Conservation (phyloP, 345 rosid species). For the Citrus reticulata region DNA sequence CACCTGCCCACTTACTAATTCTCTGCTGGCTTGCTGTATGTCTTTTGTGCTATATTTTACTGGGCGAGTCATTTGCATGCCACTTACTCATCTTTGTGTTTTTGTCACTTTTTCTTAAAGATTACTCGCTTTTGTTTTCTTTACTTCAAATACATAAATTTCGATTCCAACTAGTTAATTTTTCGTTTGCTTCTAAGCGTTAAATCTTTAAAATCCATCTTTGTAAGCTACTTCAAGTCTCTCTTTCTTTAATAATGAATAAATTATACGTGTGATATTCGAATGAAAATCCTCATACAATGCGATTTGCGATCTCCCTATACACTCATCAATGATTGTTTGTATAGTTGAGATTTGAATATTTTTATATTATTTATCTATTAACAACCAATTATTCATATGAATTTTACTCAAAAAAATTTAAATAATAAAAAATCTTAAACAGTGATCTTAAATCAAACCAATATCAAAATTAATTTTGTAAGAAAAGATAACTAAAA, state of each 20-base stretch:
- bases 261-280: neutral
- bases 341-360: no score
- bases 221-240: neutral
- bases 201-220: neutral
- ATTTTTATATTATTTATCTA: no score
- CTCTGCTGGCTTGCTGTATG: neutral
- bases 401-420: no score
- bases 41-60: neutral
- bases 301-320: no score
- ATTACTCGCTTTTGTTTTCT: neutral
- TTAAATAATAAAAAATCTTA: no score
- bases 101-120: slow-evolving; percentile 4
- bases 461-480: no score
- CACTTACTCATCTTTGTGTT: neutral
- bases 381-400: no score
- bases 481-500: no score
- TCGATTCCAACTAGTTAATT: neutral
- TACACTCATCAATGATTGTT: no score
- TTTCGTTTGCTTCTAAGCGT: neutral
- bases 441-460: neutral
- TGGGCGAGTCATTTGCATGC: neutral
- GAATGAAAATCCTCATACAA: no score
- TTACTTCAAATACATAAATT: neutral
- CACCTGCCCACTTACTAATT: slow-evolving; percentile 20
- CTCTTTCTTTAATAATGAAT: no score